These are phyloP conservation scores for Chaetomium sp. DNA, from an alignment of 2,329 filamentous ascomycete species.

Conservation along the genomic window DNA sequence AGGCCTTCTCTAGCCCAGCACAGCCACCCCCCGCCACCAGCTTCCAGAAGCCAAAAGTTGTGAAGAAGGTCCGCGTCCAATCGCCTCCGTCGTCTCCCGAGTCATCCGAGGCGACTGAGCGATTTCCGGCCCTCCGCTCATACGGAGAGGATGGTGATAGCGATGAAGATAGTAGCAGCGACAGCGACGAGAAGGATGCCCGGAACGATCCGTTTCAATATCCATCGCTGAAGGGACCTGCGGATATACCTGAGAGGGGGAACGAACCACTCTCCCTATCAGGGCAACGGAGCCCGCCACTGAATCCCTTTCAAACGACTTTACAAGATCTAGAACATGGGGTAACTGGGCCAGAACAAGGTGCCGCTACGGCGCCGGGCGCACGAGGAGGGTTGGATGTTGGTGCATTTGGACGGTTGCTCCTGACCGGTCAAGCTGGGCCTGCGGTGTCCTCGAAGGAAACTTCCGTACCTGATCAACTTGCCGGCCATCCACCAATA, in stretches of 20 bases:
- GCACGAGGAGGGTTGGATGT: conserved; percentile 58
- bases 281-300: conserved; percentile 29
- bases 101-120: conserved; percentile 35
- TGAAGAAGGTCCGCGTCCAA: conserved; percentile 62
- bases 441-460: neutral
- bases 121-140: conserved; percentile 26
- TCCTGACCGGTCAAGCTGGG: conserved; percentile 64
- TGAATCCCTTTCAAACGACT: conserved; percentile 51
- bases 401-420: conserved; percentile 67
- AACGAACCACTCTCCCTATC: conserved; percentile 24
- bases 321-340: conserved; percentile 43
- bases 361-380: conserved; percentile 28
- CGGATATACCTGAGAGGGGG: conserved; percentile 26
- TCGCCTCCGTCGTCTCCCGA: conserved; percentile 57
- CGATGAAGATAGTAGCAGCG: conserved; percentile 13
- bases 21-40: conserved; percentile 31
- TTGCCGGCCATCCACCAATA: conserved; percentile 25
- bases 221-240: conserved; percentile 20
- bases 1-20: conserved; percentile 27
- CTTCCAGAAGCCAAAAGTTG: conserved; percentile 43
- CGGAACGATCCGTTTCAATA: conserved; percentile 30
- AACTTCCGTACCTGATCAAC: neutral
- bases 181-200: conserved; percentile 25
- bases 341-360: conserved; percentile 28
- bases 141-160: conserved; percentile 23